Evolutionary conservation across 2,329 filamentous ascomycete species (phyloP).

Genomic region (Calonectria pteridis): DNA sequence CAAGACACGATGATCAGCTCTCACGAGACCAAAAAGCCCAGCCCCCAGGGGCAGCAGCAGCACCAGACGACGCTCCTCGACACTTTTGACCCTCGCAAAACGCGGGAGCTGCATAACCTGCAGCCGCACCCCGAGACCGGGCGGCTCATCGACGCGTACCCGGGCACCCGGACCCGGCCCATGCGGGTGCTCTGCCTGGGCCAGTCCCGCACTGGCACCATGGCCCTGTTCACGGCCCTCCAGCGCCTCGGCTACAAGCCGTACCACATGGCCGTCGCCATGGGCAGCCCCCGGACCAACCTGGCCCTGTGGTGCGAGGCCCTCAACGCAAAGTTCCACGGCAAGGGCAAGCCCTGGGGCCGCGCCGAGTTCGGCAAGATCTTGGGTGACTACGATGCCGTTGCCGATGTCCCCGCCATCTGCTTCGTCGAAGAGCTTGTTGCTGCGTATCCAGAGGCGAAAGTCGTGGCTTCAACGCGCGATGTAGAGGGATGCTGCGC

Average conservation of each 20-base stretch:
- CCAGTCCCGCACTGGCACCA: slow-evolving; percentile 29
- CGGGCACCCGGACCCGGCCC: slow-evolving; percentile 25
- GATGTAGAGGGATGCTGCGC: slow-evolving; percentile 29
- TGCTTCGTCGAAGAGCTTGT: slow-evolving; percentile 36
- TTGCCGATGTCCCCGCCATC: slow-evolving; percentile 28
- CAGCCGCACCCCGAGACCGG: slow-evolving; percentile 30
- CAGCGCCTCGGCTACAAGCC: slow-evolving; percentile 30
- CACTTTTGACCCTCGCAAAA: slow-evolving; percentile 1
- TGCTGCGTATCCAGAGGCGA: slow-evolving; percentile 32
- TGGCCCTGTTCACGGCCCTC: slow-evolving; percentile 21
- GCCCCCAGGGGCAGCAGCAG: background rate
- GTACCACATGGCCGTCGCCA: slow-evolving; percentile 28
- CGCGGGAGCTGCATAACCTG: slow-evolving; percentile 23
- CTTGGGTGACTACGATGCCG: slow-evolving; percentile 27
- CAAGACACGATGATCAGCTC: background rate
- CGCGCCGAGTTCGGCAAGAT: slow-evolving; percentile 35
- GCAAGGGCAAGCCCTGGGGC: slow-evolving; percentile 29
- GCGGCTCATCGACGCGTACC: slow-evolving; percentile 33
- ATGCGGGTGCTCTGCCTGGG: slow-evolving; percentile 35
- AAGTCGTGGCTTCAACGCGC: slow-evolving; percentile 26
- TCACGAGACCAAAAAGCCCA: background rate
- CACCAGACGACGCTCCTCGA: background rate
- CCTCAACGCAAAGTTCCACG: slow-evolving; percentile 34
- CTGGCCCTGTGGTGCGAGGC: slow-evolving; percentile 34
- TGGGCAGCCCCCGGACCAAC: slow-evolving; percentile 24